Conservation (phyloP, 2,329 filamentous ascomycete species). For the Pleomassaria siparia region DNA sequence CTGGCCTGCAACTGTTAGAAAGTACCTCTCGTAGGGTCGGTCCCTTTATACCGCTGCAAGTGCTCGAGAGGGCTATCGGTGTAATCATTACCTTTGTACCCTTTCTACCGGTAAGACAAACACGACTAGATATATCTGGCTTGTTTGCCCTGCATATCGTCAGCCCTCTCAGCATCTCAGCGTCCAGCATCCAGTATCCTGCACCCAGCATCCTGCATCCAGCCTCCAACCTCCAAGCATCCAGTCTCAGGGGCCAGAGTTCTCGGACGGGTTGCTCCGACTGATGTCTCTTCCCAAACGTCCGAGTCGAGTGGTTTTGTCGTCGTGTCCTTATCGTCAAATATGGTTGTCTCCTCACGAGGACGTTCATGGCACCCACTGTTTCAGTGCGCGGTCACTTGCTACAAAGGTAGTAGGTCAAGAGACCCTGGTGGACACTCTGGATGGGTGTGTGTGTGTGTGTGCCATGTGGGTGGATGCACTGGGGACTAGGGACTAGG, state of each 20-base stretch:
- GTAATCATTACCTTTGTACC: too few species aligned
- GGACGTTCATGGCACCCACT: constrained; percentile 3
- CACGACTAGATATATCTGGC: constrained; percentile 7
- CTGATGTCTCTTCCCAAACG: neutral
- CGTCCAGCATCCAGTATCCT: too few species aligned
- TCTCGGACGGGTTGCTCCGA: too few species aligned
- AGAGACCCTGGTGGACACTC: constrained; percentile 13
- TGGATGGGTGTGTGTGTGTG: constrained; percentile 3
- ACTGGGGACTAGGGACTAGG: too few species aligned
- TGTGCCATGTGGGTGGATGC: too few species aligned
- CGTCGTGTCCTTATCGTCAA: neutral
- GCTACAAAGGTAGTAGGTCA: constrained; percentile 12
- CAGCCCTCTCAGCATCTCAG: too few species aligned
- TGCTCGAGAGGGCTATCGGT: neutral
- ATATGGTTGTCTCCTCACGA: constrained; percentile 8
- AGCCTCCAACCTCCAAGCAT: too few species aligned
- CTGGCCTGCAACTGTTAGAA: neutral
- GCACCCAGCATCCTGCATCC: too few species aligned
- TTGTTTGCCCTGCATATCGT: constrained; percentile 30
- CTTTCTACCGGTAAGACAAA: too few species aligned
- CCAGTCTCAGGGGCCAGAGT: constrained; percentile 4
- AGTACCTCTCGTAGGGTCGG: neutral
- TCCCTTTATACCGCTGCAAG: constrained; percentile 12
- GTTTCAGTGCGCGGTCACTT: constrained; percentile 15
- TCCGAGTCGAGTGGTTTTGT: neutral